phyloP scores from a whole-genome alignment of 805 yeast genomes.

The Candida takata region DNA sequence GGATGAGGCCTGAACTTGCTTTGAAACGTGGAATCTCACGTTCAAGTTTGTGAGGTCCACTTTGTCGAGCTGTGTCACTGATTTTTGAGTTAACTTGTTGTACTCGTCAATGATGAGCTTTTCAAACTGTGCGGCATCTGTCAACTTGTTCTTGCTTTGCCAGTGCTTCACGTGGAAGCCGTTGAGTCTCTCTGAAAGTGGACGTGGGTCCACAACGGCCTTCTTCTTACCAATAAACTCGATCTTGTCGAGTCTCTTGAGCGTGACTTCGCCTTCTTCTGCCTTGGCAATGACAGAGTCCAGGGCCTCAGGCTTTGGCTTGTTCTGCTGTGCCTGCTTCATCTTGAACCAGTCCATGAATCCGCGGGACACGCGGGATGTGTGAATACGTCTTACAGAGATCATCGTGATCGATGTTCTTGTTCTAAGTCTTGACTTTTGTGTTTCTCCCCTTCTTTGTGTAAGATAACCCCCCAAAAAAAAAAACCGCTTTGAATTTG shows the following conservation, averaged over 20 bases:
- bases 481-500: no score
- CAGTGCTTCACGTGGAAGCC: conserved; percentile 30
- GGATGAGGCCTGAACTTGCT: conserved; percentile 28
- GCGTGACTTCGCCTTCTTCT: conserved; percentile 25
- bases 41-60: conserved; percentile 22
- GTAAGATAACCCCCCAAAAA: no score
- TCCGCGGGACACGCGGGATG: conserved; percentile 21
- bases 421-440: no score
- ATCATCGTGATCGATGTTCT: background rate
- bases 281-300: conserved; percentile 29
- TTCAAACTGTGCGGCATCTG: conserved; percentile 23
- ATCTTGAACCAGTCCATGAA: conserved; percentile 35
- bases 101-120: conserved; percentile 16
- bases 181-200: conserved; percentile 14
- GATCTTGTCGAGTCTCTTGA: conserved; percentile 18
- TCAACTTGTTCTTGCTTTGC: conserved; percentile 24
- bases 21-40: conserved; percentile 30
- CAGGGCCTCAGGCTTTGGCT: conserved; percentile 16
- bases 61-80: conserved; percentile 10
- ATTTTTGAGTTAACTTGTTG: conserved; percentile 9
- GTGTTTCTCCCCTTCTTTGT: no score
- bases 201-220: conserved; percentile 6
- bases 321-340: conserved; percentile 24
- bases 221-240: conserved; percentile 22
- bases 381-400: conserved; percentile 19